Evolutionary conservation across 2,329 filamentous ascomycete species (phyloP).

Genomic region (Orbilia quercus): DNA sequence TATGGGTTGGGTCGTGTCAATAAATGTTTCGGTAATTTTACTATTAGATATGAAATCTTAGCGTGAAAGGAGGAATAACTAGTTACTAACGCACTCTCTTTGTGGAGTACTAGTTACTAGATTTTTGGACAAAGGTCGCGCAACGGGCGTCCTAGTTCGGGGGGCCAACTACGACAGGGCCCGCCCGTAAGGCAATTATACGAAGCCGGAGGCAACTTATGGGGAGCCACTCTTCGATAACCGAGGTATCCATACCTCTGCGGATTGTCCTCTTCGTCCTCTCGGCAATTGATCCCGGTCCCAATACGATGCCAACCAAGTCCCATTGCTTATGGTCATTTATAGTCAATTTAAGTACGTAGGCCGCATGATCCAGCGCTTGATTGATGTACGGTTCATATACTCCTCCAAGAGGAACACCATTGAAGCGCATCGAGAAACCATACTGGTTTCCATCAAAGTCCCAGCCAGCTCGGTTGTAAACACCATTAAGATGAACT

Average conservation of each 20-base stretch:
- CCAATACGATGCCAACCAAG: constrained; percentile 27
- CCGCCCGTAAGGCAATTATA: constrained; percentile 30
- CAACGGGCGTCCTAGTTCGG: constrained; percentile 9
- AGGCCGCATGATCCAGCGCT: constrained; percentile 32
- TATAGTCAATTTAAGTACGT: constrained; percentile 32
- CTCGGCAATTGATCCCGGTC: constrained; percentile 27
- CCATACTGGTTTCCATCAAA: constrained; percentile 47
- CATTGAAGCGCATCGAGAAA: constrained; percentile 41
- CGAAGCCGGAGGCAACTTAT: constrained; percentile 29
- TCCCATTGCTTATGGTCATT: constrained; percentile 42
- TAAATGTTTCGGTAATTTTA: too few species aligned
- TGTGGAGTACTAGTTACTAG: too few species aligned
- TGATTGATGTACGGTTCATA: constrained; percentile 32
- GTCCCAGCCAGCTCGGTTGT: constrained; percentile 38
- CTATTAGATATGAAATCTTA: too few species aligned
- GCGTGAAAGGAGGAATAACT: too few species aligned
- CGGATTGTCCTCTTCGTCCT: constrained; percentile 38
- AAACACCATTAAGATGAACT: constrained; percentile 32
- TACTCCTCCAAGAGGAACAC: constrained; percentile 30
- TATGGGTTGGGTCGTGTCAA: too few species aligned
- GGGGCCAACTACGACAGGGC: constrained; percentile 28
- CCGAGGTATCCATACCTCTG: constrained; percentile 11
- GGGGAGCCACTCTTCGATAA: constrained; percentile 34
- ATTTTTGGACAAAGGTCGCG: too few species aligned
- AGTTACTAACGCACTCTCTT: too few species aligned